These are phyloP conservation scores for Oemleria cerasiformis DNA, from an alignment of 306 rosid genomes.

Conservation along the genomic window DNA sequence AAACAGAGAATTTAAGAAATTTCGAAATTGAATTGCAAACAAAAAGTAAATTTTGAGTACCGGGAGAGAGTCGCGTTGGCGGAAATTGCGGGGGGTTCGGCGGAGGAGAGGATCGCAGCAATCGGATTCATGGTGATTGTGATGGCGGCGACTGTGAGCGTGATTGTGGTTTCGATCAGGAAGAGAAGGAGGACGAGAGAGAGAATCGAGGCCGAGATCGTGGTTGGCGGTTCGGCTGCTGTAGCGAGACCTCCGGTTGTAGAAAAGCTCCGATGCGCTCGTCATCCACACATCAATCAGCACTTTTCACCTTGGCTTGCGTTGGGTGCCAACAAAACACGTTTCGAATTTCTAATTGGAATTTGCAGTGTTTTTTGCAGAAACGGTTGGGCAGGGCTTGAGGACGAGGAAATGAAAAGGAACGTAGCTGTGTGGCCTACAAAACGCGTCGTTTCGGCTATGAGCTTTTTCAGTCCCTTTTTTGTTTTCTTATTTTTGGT, in stretches of 20 bases:
- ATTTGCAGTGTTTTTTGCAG: neutral
- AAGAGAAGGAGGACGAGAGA: constrained; percentile 2
- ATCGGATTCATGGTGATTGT: constrained; percentile 38
- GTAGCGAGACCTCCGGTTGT: constrained; percentile 63
- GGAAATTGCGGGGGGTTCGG: constrained; percentile 42
- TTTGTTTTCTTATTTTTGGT: neutral
- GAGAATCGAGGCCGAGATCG: constrained; percentile 45
- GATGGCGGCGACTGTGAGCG: constrained; percentile 21
- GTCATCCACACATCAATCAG: constrained; percentile 52
- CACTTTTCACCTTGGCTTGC: neutral
- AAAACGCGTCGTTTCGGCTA: too few relatives aligned
- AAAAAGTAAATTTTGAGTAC: constrained; percentile 11
- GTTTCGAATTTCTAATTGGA: neutral
- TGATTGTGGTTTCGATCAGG: constrained; percentile 20
- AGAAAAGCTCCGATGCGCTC: constrained; percentile 91
- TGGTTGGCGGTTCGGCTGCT: constrained; percentile 53
- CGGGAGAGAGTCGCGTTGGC: constrained; percentile 34
- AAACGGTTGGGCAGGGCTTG: neutral
- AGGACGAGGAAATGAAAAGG: neutral
- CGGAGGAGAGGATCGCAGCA: constrained; percentile 48
- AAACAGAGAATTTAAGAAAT: neutral
- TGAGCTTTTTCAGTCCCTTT: neutral
- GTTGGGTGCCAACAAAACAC: too few relatives aligned
- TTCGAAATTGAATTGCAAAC: neutral
- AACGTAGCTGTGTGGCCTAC: neutral